Conservation (phyloP, 1,139 yeast genomes). For the Diutina scorzettiae region DNA sequence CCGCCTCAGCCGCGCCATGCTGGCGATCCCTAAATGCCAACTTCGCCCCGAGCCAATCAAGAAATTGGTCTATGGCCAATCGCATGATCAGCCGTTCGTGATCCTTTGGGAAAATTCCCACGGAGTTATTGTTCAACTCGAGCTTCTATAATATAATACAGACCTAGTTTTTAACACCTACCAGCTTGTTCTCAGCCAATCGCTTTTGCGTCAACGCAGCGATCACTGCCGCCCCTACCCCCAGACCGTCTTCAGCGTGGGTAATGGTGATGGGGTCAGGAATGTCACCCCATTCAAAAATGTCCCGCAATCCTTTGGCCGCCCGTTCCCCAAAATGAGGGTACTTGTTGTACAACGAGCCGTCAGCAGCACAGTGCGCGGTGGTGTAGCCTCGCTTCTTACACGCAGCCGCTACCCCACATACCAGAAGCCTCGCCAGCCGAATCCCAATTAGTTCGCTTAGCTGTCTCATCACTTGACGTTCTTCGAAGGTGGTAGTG, state of each 20-base stretch:
- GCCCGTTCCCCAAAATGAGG: slow-evolving; percentile 89
- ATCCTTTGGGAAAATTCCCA: no score
- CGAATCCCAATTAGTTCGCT: slow-evolving; percentile 87
- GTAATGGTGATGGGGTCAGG: slow-evolving; percentile 74
- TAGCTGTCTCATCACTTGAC: slow-evolving; percentile 69
- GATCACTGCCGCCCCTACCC: slow-evolving; percentile 96
- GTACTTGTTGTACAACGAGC: slow-evolving; percentile 87
- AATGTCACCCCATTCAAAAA: slow-evolving; percentile 63
- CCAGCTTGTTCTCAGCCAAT: slow-evolving; percentile 56
- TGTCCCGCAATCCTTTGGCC: slow-evolving; percentile 78
- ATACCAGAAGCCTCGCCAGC: slow-evolving; percentile 83
- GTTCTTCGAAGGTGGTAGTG: slow-evolving; percentile 62
- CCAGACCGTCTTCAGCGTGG: slow-evolving; percentile 96
- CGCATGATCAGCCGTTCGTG: no score
- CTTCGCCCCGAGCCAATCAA: no score
- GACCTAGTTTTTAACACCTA: slow-evolving; percentile 37
- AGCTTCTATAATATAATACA: neutral
- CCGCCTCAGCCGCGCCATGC: no score
- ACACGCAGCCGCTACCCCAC: slow-evolving; percentile 94
- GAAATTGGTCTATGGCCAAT: no score
- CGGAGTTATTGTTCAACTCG: no score
- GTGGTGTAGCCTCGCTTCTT: slow-evolving; percentile 68
- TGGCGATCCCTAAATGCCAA: no score
- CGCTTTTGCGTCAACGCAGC: slow-evolving; percentile 88
- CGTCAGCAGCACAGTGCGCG: slow-evolving; percentile 94